Base-by-base conservation (phyloP, 345 rosid genomes). In the Balakata baccata region DNA sequence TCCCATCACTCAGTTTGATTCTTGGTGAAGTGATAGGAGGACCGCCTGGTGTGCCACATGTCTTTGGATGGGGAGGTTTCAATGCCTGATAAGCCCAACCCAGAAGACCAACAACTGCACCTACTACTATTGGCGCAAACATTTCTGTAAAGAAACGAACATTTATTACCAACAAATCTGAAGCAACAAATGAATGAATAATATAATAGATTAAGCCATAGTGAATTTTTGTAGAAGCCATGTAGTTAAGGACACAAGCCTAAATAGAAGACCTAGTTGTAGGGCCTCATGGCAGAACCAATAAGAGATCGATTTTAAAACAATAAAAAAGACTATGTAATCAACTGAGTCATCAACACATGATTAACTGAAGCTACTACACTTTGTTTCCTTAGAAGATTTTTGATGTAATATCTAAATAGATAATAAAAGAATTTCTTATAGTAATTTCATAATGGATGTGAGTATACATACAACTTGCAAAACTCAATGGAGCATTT, bases 11-110 rank as follows among this genome's bases (percentile, higher is more conserved):
- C 67, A 94, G 92, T 74, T 85, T 87, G 52, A 94, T 57, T 81
- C 96, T 83, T 4, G 92, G 94, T 49, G 93, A 88, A 57, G 88
- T 87, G 53, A 90, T 76, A 11, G 86, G 88, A 56, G 94, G 92
- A 68, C 97, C 94, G 22, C 79, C 74, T 8, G 85, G 81, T 10
- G 85, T 78, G 6, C 94, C 97, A 66, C 98, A 93, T 64, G 89
- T 85, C 81, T 86, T 82, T 11, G 97, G 87, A 71, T 87, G 86
- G 14, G 94, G 92, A 39, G 97, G 96, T 74, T 82, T 89, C 61
- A 86, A 0, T 34, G 92, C 74, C 69, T 73, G 82, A 80, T 82
- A 86, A 74, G 84, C 80, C 84, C 79, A 89, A 38, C 84, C 88
- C 2, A 89, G 76, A 53, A 88, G 73, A 61, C 93, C 91, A 0